Percentiles rank a stretch among this genome's conserved stretches.
Evolutionary conservation across 1,284 basidiomycete genomes (phyloP).

Genomic region (Ustilago nuda): DNA sequence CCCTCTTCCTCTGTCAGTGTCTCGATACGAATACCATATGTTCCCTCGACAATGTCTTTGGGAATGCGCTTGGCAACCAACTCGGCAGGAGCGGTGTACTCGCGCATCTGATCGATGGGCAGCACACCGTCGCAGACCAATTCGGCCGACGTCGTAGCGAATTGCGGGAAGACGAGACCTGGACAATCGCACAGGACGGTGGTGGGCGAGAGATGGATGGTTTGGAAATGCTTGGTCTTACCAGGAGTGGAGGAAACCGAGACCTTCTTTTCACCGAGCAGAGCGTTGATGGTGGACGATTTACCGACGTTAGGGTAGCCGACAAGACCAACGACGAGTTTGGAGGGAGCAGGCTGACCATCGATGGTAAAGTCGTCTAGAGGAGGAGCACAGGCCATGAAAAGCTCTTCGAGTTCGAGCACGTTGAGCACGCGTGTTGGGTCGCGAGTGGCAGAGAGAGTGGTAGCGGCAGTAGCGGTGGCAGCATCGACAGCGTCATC

Average conservation of each 20-base stretch:
- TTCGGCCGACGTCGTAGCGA: slow-evolving; percentile 78
- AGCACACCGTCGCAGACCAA: slow-evolving; percentile 96
- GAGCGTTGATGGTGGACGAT: slow-evolving; percentile 68
- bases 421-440: slow-evolving; percentile 86
- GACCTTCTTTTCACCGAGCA: slow-evolving; percentile 68
- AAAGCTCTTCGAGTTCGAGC: slow-evolving; percentile 88
- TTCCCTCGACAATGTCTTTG: slow-evolving; percentile 85
- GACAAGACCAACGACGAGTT: slow-evolving; percentile 77
- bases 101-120: slow-evolving; percentile 97
- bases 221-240: slow-evolving; percentile 99
- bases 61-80: slow-evolving; percentile 86
- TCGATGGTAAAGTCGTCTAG: slow-evolving; percentile 73
- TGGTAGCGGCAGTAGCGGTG: slow-evolving; percentile 68
- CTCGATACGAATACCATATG: slow-evolving; percentile 86
- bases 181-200: slow-evolving; percentile 98
- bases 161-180: slow-evolving; percentile 97
- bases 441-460: slow-evolving; percentile 71
- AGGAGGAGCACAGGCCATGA: slow-evolving; percentile 81
- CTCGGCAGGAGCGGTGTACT: slow-evolving; percentile 87
- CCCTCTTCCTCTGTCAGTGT: slow-evolving; percentile 82
- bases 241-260: slow-evolving; percentile 71
- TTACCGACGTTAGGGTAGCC: slow-evolving; percentile 75
- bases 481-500: slow-evolving; percentile 50
- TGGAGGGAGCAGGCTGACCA: slow-evolving; percentile 51
- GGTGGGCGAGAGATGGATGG: slow-evolving; percentile 86